These are phyloP conservation scores for Artemisia tridentata DNA, from an alignment of 129 eudicot genomes.

Conservation along the genomic window DNA sequence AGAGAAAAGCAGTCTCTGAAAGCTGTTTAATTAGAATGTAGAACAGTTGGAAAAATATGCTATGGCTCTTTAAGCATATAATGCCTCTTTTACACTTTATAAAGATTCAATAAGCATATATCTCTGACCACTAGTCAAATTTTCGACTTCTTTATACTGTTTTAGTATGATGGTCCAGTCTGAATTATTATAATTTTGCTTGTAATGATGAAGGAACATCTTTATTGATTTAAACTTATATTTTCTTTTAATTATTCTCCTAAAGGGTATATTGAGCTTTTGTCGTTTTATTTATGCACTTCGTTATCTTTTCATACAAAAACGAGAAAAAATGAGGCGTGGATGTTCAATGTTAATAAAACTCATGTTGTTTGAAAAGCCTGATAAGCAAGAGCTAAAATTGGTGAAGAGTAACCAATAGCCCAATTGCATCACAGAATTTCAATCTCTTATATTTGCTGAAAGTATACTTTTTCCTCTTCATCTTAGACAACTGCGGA, in stretches of 20 bases:
- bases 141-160: constrained; percentile 1
- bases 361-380: too few relatives aligned
- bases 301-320: too few relatives aligned
- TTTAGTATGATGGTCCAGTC: neutral
- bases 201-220: constrained; percentile 5
- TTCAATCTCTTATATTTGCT: too few relatives aligned
- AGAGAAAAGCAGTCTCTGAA: neutral
- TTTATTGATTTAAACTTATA: neutral
- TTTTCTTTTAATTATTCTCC: neutral
- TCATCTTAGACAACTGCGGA: too few relatives aligned
- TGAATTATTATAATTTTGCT: neutral
- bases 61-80: constrained; percentile 17
- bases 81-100: constrained; percentile 11
- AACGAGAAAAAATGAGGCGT: too few relatives aligned
- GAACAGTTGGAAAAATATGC: constrained; percentile 10
- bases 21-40: neutral
- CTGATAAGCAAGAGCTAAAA: too few relatives aligned
- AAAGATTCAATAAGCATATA: constrained; percentile 15
- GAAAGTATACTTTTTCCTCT: too few relatives aligned
- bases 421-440: too few relatives aligned
- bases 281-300: too few relatives aligned
- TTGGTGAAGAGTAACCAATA: too few relatives aligned
- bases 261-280: neutral
- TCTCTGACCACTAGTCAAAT: neutral
- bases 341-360: too few relatives aligned